Conservation (phyloP, 768 basidiomycete genomes). For the Agaricus blazei region DNA sequence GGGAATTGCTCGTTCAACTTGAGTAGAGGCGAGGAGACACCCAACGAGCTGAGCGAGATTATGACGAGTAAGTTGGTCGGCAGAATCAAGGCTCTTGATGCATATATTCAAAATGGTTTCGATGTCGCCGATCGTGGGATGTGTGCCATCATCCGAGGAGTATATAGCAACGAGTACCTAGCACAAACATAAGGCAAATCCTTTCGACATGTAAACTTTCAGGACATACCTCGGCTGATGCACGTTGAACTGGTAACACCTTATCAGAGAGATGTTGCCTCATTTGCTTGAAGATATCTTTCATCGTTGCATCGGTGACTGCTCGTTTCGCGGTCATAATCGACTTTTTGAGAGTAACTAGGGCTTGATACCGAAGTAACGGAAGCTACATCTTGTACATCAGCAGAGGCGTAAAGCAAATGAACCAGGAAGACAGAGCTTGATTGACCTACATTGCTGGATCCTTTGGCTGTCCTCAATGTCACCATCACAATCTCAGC, state of each 20-base stretch:
- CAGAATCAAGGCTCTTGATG: slow-evolving; percentile 69
- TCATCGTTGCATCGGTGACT: slow-evolving; percentile 69
- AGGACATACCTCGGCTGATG: slow-evolving; percentile 63
- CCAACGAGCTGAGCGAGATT: slow-evolving; percentile 78
- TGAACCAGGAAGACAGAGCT: neutral
- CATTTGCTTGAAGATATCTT: slow-evolving; percentile 84
- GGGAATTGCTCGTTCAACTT: slow-evolving; percentile 53
- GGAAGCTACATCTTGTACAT: slow-evolving; percentile 47
- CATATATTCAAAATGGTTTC: slow-evolving; percentile 68
- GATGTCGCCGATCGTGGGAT: slow-evolving; percentile 62
- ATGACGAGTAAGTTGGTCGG: slow-evolving; percentile 81
- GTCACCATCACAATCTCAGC: slow-evolving; percentile 69
- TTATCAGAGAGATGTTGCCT: slow-evolving; percentile 74
- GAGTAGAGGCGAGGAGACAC: slow-evolving; percentile 79
- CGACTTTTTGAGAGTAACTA: slow-evolving; percentile 74
- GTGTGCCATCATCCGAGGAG: slow-evolving; percentile 45
- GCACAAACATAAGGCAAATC: slow-evolving; percentile 13
- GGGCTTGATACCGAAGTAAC: slow-evolving; percentile 76
- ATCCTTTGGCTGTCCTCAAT: slow-evolving; percentile 67
- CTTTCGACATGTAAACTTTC: neutral
- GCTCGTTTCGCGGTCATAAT: slow-evolving; percentile 79
- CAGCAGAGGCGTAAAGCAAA: neutral
- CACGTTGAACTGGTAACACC: slow-evolving; percentile 80
- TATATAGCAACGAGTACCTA: slow-evolving; percentile 52
- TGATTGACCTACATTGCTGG: slow-evolving; percentile 48